Conservation (phyloP, 2,329 filamentous ascomycete genomes). For the Fusarium sp. region DNA sequence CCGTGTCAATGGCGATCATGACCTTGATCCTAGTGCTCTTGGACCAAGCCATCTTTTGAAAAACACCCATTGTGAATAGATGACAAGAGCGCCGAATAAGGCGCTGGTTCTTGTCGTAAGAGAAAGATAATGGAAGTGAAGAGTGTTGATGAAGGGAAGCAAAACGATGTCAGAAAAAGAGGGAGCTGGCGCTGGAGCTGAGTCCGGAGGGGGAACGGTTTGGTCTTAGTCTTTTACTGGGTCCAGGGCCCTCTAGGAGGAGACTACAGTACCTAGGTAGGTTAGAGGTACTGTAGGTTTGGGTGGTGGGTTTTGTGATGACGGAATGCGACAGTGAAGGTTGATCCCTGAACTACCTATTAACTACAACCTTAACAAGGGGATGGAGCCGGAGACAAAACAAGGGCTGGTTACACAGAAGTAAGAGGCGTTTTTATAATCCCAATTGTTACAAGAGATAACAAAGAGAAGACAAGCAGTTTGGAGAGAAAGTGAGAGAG, state of each 20-base stretch:
- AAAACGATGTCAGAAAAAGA: not conserved
- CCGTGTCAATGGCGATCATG: slow-evolving; percentile 89
- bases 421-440: slow-evolving; percentile 14
- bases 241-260: slow-evolving; percentile 26
- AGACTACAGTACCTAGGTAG: slow-evolving; percentile 31
- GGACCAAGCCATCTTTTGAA: slow-evolving; percentile 80
- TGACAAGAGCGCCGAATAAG: slow-evolving; percentile 21
- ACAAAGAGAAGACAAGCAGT: not conserved
- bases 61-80: slow-evolving; percentile 49
- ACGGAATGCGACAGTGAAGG: slow-evolving; percentile 45
- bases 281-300: not conserved
- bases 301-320: slow-evolving; percentile 34
- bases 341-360: slow-evolving; percentile 10
- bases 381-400: not conserved
- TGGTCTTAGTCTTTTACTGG: slow-evolving; percentile 5
- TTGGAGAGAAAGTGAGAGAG: not conserved
- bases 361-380: not conserved
- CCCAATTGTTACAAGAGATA: not conserved
- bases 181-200: slow-evolving; percentile 1
- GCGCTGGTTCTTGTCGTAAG: slow-evolving; percentile 15
- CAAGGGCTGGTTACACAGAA: slow-evolving; percentile 17
- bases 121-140: slow-evolving; percentile 10
- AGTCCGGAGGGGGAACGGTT: slow-evolving; percentile 6
- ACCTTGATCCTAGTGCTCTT: slow-evolving; percentile 94
- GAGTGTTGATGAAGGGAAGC: slow-evolving; percentile 18